phyloP scores from a whole-genome alignment of 345 rosid species.

The Brassica cretica region DNA sequence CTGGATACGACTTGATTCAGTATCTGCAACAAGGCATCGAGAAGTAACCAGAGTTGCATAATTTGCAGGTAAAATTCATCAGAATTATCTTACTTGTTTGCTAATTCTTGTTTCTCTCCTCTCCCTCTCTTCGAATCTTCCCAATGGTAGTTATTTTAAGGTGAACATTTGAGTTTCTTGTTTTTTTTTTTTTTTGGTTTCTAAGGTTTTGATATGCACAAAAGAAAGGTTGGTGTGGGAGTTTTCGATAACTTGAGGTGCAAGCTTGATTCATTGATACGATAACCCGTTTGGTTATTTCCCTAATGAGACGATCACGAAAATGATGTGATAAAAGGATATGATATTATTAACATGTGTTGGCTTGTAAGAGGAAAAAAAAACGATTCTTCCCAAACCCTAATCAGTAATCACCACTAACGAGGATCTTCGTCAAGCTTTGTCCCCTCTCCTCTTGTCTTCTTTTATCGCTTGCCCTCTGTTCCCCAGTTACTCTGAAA shows the following conservation, averaged over 20 bases:
- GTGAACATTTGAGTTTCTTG: neutral
- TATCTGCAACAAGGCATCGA: constrained; percentile 90
- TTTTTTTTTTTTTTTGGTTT: neutral
- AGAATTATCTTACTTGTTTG: neutral
- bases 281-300: neutral
- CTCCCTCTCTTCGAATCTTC: neutral
- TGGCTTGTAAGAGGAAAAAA: neutral
- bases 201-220: neutral
- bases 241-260: neutral
- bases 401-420: neutral
- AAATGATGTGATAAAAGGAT: neutral
- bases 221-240: neutral
- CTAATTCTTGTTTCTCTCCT: neutral
- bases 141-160: neutral
- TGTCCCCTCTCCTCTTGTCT: neutral
- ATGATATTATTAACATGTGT: neutral
- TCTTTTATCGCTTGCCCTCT: neutral
- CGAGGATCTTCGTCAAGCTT: neutral
- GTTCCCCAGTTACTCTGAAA: neutral
- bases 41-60: constrained; percentile 44
- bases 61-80: neutral
- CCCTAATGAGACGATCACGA: neutral
- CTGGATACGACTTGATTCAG: constrained; percentile 86
- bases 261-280: neutral
- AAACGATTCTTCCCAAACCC: neutral